Percentiles rank a stretch among this genome's conserved stretches.
These are phyloP conservation scores for Austroboletus niveus DNA, from an alignment of 1,284 basidiomycete genomes.

Conservation along the genomic window DNA sequence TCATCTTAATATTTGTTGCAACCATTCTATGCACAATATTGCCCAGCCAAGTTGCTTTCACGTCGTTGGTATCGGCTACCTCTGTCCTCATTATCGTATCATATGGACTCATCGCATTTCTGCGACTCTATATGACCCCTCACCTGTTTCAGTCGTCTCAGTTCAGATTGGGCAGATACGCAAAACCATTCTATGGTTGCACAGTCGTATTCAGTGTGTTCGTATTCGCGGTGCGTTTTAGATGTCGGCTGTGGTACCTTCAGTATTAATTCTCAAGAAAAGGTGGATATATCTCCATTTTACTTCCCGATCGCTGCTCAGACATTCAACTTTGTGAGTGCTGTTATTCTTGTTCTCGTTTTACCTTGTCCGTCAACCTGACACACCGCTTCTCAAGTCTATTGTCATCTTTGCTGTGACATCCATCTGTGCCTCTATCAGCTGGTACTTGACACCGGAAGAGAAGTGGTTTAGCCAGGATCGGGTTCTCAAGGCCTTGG, in stretches of 20 bases:
- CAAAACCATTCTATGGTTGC: constrained; percentile 65
- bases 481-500: constrained; percentile 50
- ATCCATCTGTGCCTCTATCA: constrained; percentile 71
- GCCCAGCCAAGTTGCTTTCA: constrained; percentile 79
- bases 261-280: constrained; percentile 3
- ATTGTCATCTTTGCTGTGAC: constrained; percentile 75
- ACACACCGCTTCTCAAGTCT: constrained; percentile 44
- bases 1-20: constrained; percentile 75
- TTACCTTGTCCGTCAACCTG: constrained; percentile 5
- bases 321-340: constrained; percentile 77
- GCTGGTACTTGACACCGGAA: constrained; percentile 75
- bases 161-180: constrained; percentile 66
- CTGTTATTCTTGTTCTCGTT: neutral
- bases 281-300: constrained; percentile 81
- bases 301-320: constrained; percentile 71
- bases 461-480: constrained; percentile 73
- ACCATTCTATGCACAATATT: constrained; percentile 77
- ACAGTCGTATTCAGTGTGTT: constrained; percentile 71
- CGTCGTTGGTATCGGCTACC: constrained; percentile 81
- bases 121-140: constrained; percentile 73
- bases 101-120: constrained; percentile 73
- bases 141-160: constrained; percentile 67
- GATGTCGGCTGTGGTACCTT: neutral
- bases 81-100: constrained; percentile 80
- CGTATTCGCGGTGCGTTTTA: constrained; percentile 62